These are phyloP conservation scores for Syncephalastrum monosporum DNA, from an alignment of 371 early-diverging fungal species.

Conservation along the genomic window DNA sequence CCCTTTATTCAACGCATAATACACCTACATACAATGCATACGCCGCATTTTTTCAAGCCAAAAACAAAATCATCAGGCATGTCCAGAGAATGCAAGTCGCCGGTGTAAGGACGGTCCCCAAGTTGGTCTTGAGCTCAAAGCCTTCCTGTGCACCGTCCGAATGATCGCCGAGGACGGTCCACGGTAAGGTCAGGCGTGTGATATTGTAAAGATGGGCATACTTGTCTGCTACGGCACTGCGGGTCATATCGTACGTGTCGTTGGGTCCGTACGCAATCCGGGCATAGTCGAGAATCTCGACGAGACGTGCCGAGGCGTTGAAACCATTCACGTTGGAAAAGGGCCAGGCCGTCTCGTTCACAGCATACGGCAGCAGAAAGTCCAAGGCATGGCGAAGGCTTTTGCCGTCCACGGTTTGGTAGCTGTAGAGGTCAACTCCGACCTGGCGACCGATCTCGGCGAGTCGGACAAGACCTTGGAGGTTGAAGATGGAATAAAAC, in stretches of 20 bases:
- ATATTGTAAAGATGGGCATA: slow-evolving; percentile 22
- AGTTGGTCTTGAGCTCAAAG: background rate
- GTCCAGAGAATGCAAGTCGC: background rate
- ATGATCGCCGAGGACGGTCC: slow-evolving; percentile 13
- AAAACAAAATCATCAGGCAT: background rate
- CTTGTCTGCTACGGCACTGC: slow-evolving; percentile 5
- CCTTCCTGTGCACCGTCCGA: slow-evolving; percentile 4
- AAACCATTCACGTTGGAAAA: slow-evolving; percentile 31
- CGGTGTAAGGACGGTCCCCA: background rate
- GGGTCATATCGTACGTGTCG: slow-evolving; percentile 18
- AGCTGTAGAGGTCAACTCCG: slow-evolving; percentile 34
- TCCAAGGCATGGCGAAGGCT: slow-evolving; percentile 46
- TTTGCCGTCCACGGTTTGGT: slow-evolving; percentile 34
- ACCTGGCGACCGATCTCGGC: slow-evolving; percentile 29
- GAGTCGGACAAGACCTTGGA: slow-evolving; percentile 38
- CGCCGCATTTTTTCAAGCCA: background rate
- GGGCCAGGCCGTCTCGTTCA: slow-evolving; percentile 41
- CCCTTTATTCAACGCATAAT: slow-evolving; percentile 4
- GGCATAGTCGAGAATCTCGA: slow-evolving; percentile 42
- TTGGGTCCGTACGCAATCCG: slow-evolving; percentile 42
- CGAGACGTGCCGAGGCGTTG: slow-evolving; percentile 20
- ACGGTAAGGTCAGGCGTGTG: slow-evolving; percentile 21
- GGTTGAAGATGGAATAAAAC: slow-evolving; percentile 44
- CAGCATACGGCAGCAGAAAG: slow-evolving; percentile 45
- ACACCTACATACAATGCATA: background rate